A percentile compares a stretch with the other conserved stretches of the same genome.
phyloP scores from a whole-genome alignment of 768 basidiomycete genomes.

The Xerocomellus amylosporus region DNA sequence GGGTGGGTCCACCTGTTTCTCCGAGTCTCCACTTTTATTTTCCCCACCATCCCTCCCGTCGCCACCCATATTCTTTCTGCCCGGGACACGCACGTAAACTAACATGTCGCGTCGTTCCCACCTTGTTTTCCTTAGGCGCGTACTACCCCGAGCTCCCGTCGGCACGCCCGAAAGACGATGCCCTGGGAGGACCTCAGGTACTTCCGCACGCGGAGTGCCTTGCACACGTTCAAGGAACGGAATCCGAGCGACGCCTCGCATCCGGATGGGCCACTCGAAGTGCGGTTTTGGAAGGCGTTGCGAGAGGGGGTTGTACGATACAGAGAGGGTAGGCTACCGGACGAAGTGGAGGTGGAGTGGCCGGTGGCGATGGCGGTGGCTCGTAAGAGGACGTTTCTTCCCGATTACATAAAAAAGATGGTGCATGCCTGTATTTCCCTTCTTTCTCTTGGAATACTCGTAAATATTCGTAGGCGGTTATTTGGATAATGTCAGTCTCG shows the following conservation, averaged over 20 bases:
- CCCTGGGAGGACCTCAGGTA: constrained; percentile 43
- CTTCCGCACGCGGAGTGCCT: constrained; percentile 68
- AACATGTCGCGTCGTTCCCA: no score
- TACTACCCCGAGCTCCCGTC: constrained; percentile 41
- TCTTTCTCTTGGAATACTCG: no score
- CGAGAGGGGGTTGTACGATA: no score
- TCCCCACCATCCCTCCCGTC: no score
- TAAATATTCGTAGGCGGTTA: no score
- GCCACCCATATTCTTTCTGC: no score
- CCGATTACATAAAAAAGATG: not conserved
- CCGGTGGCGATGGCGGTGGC: constrained; percentile 30
- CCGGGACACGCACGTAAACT: not conserved
- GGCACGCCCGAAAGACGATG: constrained; percentile 9
- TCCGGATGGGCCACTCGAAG: constrained; percentile 60
- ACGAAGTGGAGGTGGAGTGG: constrained; percentile 39
- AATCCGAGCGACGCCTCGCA: constrained; percentile 53
- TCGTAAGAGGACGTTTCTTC: constrained; percentile 1
- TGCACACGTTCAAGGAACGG: constrained; percentile 63
- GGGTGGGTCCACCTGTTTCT: constrained; percentile 34
- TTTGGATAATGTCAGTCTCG: no score
- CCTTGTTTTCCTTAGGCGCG: constrained; percentile 37
- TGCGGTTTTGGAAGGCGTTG: constrained; percentile 57
- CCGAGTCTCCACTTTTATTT: no score
- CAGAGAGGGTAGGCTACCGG: no score
- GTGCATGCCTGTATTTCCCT: no score